Conservation (phyloP, 106 monocot species). For the Dioscorea dumetorum region DNA sequence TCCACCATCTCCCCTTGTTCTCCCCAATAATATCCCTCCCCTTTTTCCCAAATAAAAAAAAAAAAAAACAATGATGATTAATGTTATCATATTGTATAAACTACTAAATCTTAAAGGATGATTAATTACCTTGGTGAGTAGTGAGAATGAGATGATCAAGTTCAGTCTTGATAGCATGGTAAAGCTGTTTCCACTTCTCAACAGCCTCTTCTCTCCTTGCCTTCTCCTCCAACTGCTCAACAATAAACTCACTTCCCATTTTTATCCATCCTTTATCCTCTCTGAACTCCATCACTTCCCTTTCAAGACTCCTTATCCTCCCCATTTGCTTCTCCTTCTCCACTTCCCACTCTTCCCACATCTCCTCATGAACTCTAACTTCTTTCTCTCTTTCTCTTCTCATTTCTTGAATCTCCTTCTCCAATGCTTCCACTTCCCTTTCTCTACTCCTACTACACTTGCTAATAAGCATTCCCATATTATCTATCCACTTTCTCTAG, state of each 20-base stretch:
- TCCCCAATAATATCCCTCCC: conserved; percentile 11
- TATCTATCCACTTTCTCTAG: too few relatives aligned
- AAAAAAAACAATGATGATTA: too few relatives aligned
- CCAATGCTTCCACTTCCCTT: conserved; percentile 24
- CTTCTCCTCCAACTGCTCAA: conserved; percentile 62
- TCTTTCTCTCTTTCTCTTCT: conserved; percentile 24
- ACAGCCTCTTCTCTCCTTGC: conserved; percentile 36
- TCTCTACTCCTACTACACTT: conserved; percentile 13
- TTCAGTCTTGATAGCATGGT: conserved; percentile 80
- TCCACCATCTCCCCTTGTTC: conserved; percentile 5
- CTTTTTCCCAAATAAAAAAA: not conserved
- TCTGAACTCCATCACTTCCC: conserved; percentile 8
- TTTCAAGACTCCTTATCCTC: conserved; percentile 23
- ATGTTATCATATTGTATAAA: not conserved
- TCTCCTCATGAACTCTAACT: conserved; percentile 9
- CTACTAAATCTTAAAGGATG: too few relatives aligned
- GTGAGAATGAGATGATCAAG: conserved; percentile 73
- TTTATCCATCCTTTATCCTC: conserved; percentile 8
- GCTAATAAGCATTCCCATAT: conserved; percentile 45
- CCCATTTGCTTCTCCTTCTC: conserved; percentile 44
- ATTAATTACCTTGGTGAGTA: conserved; percentile 48
- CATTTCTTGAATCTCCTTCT: conserved; percentile 39
- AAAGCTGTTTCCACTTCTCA: conserved; percentile 81
- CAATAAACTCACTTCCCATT: conserved; percentile 12
- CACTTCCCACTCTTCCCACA: conserved; percentile 25